A percentile compares a stretch with the other conserved stretches of the same genome.
phyloP scores from a whole-genome alignment of 768 basidiomycete species.

The Ramaria sp. region DNA sequence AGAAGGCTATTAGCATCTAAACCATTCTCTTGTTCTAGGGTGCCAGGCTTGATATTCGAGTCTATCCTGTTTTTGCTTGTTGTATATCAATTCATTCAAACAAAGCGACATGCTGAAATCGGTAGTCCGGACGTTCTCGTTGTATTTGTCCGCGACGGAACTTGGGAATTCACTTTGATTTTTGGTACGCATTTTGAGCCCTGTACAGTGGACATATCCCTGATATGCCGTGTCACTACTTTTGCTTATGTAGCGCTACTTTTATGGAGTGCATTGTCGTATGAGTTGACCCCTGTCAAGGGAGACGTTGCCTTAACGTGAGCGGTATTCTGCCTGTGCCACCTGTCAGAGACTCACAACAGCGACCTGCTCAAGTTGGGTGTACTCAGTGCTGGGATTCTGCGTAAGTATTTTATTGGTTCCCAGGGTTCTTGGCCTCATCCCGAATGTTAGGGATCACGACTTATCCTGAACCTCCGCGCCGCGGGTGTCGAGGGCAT shows the following conservation, averaged over 20 bases:
- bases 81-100: slow-evolving; percentile 1
- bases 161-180: background rate
- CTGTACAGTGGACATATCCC: background rate
- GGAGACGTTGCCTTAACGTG: slow-evolving; percentile 4
- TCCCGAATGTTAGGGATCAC: background rate
- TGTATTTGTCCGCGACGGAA: slow-evolving; percentile 7
- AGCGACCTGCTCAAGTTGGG: background rate
- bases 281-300: background rate
- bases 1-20: background rate
- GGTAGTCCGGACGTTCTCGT: background rate
- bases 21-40: background rate
- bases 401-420: background rate
- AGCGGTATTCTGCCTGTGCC: background rate
- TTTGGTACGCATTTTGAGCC: background rate
- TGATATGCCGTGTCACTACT: background rate
- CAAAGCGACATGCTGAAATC: background rate
- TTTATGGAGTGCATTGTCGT: background rate
- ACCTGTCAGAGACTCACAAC: too few relatives aligned
- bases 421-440: background rate
- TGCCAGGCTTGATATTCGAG: background rate
- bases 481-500: background rate
- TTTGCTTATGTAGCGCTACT: background rate
- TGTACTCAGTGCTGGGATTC: background rate
- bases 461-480: slow-evolving; percentile 6
- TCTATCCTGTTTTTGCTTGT: background rate